Evolutionary conservation across 164 flowering plant genomes (phyloP).

Genomic region (Vitis rupestris): DNA sequence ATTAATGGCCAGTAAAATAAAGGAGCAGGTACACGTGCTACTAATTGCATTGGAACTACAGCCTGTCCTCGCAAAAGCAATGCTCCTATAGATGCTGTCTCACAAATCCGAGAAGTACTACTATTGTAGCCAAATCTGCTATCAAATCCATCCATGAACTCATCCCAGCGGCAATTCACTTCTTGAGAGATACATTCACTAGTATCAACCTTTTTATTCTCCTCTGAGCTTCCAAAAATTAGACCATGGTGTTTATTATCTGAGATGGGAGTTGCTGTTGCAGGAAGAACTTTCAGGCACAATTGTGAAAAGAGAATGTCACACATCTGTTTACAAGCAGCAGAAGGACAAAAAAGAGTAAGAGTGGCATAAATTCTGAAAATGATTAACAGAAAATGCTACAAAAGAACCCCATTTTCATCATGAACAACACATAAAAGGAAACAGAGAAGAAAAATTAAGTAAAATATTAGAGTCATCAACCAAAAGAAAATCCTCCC

Average conservation of each 20-base stretch:
- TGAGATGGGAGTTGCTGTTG: constrained; percentile 33
- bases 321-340: constrained; percentile 73
- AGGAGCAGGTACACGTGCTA: constrained; percentile 85
- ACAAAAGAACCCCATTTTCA: not conserved
- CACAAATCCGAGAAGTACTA: constrained; percentile 24
- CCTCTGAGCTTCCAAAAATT: constrained; percentile 23
- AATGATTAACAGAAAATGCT: not conserved
- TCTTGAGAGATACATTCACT: constrained; percentile 25
- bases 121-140: constrained; percentile 20
- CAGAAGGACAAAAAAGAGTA: not conserved
- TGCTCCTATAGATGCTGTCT: constrained; percentile 91
- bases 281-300: constrained; percentile 69
- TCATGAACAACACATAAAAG: not conserved
- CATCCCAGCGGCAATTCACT: constrained; percentile 31
- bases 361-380: not conserved
- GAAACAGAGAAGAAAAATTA: not conserved
- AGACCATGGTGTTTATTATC: constrained; percentile 35
- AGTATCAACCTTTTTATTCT: constrained; percentile 27
- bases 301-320: constrained; percentile 91
- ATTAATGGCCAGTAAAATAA: constrained; percentile 96
- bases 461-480: too few species aligned
- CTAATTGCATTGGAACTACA: constrained; percentile 87
- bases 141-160: constrained; percentile 34
- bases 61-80: constrained; percentile 83
- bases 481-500: not conserved